These are phyloP conservation scores for Holtermanniella nyarrowii DNA, from an alignment of 768 basidiomycete species.

Conservation along the genomic window DNA sequence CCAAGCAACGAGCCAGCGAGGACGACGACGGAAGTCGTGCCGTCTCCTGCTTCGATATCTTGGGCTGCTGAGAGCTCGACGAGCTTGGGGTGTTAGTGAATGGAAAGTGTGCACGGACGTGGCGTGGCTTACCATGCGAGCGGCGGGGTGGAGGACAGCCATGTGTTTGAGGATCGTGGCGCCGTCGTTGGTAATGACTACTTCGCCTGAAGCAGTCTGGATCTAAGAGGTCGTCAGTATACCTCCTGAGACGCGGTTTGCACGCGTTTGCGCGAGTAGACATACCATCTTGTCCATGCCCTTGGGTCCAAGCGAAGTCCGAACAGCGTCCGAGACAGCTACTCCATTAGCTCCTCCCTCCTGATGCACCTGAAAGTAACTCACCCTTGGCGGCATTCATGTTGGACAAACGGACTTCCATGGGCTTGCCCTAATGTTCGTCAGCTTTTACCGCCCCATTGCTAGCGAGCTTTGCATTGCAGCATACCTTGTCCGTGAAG, in stretches of 20 bases:
- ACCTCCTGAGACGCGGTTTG: not conserved
- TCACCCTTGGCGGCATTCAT: conserved; percentile 82
- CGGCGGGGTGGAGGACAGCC: conserved; percentile 92
- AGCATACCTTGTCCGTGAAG: conserved; percentile 26
- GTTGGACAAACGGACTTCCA: conserved; percentile 93
- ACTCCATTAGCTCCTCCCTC: conserved; percentile 3
- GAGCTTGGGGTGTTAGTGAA: conserved; percentile 50
- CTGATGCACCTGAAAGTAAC: not conserved
- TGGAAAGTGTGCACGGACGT: not conserved
- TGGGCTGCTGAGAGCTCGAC: conserved; percentile 96
- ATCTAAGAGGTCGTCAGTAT: conserved; percentile 51
- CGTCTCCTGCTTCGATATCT: conserved; percentile 97
- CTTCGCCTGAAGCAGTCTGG: conserved; percentile 90
- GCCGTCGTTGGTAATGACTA: conserved; percentile 96
- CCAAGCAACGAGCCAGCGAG: conserved; percentile 84
- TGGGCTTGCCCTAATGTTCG: conserved; percentile 93
- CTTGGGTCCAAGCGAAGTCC: conserved; percentile 89
- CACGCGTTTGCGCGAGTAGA: not conserved
- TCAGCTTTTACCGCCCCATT: not conserved
- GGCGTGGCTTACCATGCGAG: conserved; percentile 85
- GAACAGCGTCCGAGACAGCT: conserved; percentile 96
- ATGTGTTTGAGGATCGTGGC: conserved; percentile 88
- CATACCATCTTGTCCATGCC: conserved; percentile 99
- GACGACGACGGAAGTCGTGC: conserved; percentile 94
- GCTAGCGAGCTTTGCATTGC: not conserved